A percentile compares a stretch with the other conserved stretches of the same genome.
These are phyloP conservation scores for Chenopodium berlandieri DNA, from an alignment of 148 eudicot species.

Conservation along the genomic window DNA sequence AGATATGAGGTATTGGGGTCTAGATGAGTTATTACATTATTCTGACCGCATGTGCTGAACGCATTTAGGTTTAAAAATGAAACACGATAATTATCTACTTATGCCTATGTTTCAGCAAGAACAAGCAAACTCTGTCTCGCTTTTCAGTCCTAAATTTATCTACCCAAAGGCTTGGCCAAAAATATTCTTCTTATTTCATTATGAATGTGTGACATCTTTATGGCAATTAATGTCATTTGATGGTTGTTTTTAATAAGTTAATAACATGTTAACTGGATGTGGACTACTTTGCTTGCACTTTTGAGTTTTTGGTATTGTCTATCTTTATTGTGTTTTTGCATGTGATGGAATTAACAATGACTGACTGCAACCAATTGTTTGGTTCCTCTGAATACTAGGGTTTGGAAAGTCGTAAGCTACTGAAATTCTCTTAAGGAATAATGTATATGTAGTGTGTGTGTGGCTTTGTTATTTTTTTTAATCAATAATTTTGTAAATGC, in stretches of 20 bases:
- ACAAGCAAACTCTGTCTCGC: background rate
- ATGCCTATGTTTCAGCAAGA: background rate
- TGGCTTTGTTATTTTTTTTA: no score
- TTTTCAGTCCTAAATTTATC: background rate
- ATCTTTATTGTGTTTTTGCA: background rate
- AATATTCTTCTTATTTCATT: background rate
- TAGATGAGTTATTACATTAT: background rate
- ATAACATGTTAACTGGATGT: background rate
- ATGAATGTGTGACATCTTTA: background rate
- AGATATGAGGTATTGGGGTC: background rate
- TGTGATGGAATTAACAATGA: background rate
- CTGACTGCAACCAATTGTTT: background rate
- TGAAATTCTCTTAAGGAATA: no score
- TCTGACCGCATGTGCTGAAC: background rate
- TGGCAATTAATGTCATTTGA: background rate
- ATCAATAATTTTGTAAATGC: no score
- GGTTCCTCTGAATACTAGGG: no score
- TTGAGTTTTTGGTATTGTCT: background rate
- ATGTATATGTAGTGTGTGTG: no score
- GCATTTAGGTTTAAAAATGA: background rate
- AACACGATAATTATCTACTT: background rate
- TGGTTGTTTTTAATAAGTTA: background rate
- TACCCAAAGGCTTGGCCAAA: background rate
- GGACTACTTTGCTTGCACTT: background rate
- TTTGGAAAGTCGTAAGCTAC: no score